Conservation (phyloP, 139 green algal species). For the Chlamydomonas eustigma region DNA sequence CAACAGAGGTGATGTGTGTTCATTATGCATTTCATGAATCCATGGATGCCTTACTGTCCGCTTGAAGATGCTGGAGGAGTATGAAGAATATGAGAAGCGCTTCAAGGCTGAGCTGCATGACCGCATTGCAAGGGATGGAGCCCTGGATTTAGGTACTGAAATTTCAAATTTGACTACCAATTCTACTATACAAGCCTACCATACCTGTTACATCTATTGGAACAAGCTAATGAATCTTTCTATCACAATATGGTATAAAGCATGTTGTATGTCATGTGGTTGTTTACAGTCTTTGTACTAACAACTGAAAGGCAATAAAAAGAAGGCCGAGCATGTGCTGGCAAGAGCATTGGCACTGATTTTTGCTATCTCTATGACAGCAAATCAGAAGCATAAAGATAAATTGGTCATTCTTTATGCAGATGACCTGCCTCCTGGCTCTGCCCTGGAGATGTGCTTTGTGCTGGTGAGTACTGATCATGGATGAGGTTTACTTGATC, state of each 20-base stretch:
- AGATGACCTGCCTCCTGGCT: constrained; percentile 11
- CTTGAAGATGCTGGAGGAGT: not conserved
- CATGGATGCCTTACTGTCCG: not conserved
- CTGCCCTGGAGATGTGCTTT: constrained; percentile 14
- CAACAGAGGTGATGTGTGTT: not conserved
- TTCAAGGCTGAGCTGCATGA: not conserved
- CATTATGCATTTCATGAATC: not conserved
- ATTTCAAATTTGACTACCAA: not conserved
- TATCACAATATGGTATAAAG: not conserved
- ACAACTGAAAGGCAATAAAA: no score
- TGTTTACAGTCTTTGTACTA: not conserved
- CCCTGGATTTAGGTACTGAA: not conserved
- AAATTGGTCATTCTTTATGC: not conserved
- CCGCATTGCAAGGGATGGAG: not conserved
- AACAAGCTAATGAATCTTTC: not conserved
- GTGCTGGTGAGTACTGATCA: not conserved
- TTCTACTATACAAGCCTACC: not conserved
- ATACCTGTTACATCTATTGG: not conserved
- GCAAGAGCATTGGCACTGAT: no score
- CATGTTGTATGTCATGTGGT: not conserved
- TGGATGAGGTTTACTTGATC: not conserved
- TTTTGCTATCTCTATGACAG: no score
- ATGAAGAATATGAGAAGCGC: constrained; percentile 5
- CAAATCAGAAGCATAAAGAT: no score
- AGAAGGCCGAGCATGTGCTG: not conserved